phyloP scores from a whole-genome alignment of 225 moss, liverwort and hornwort genomes.

The Bryum argenteum region DNA sequence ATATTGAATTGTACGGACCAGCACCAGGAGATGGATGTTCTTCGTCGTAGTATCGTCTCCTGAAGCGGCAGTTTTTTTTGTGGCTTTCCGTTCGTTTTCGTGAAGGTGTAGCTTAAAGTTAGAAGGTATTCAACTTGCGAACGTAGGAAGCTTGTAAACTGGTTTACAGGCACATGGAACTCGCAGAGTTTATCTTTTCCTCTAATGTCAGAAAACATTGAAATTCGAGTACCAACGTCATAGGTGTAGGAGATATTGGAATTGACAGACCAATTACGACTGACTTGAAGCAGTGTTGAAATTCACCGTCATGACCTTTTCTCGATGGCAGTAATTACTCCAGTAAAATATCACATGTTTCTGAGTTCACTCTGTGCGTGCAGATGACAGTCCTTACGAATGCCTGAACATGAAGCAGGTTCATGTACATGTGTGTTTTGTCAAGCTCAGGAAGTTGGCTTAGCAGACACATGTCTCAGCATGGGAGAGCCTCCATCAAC shows the following conservation, averaged over 20 bases:
- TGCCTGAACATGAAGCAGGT: background rate
- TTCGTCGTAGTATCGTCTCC: background rate
- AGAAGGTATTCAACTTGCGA: background rate
- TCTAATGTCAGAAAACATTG: background rate
- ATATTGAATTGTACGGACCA: background rate
- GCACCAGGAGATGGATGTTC: background rate
- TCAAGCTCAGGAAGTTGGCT: background rate
- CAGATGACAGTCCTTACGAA: slow-evolving; percentile 21
- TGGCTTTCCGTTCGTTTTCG: background rate
- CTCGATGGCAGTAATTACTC: background rate
- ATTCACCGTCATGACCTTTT: background rate
- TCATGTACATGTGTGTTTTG: slow-evolving; percentile 3
- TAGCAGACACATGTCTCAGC: slow-evolving; percentile 35
- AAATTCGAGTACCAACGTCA: background rate
- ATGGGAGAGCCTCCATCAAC: slow-evolving; percentile 33
- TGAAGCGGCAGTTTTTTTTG: background rate
- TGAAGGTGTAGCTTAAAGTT: background rate
- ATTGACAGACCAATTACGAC: background rate
- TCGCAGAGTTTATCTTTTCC: slow-evolving; percentile 8
- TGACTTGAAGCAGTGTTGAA: background rate
- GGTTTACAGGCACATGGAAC: background rate
- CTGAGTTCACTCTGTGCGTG: slow-evolving; percentile 2
- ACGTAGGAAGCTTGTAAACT: background rate
- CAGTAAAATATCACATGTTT: background rate
- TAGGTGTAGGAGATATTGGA: background rate